A percentile compares a stretch with the other conserved stretches of the same genome.
phyloP scores from a whole-genome alignment of 805 yeast genomes.

The Candida boleticola region DNA sequence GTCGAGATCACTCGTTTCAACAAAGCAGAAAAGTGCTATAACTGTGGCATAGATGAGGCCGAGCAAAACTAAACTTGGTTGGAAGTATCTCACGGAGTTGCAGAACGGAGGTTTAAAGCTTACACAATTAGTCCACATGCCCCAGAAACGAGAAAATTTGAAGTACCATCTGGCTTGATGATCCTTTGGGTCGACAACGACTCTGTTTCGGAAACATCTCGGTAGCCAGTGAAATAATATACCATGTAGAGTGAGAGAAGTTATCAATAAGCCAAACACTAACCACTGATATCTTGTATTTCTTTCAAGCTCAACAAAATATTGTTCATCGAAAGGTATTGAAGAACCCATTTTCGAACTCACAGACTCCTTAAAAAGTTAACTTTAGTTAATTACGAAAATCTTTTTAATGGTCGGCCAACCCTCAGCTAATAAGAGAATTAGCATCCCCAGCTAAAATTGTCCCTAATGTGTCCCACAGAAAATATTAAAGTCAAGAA shows the following conservation, averaged over 20 bases:
- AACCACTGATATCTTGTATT: constrained; percentile 37
- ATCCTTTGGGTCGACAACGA: too few species aligned
- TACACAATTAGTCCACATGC: constrained; percentile 24
- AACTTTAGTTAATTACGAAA: too few species aligned
- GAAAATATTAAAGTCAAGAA: too few species aligned
- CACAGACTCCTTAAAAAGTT: too few species aligned
- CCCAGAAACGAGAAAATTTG: constrained; percentile 25
- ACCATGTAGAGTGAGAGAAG: neutral
- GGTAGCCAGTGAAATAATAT: neutral
- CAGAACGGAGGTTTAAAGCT: too few species aligned
- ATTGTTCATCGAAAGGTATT: constrained; percentile 38
- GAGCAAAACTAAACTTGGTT: constrained; percentile 40
- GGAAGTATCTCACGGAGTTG: constrained; percentile 35
- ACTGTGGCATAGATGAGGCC: constrained; percentile 25
- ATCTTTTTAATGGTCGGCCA: too few species aligned
- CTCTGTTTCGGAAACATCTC: neutral
- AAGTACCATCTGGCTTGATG: constrained; percentile 38
- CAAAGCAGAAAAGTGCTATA: constrained; percentile 24
- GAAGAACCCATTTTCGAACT: constrained; percentile 14
- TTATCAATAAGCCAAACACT: constrained; percentile 22
- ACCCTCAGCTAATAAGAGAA: too few species aligned
- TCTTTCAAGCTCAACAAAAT: constrained; percentile 34
- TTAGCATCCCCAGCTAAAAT: too few species aligned
- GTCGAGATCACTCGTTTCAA: constrained; percentile 35
- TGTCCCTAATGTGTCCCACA: too few species aligned